A percentile compares a stretch with the other conserved stretches of the same genome.
phyloP scores from a whole-genome alignment of 2,329 filamentous ascomycete genomes.

The Simplicillium sp. region DNA sequence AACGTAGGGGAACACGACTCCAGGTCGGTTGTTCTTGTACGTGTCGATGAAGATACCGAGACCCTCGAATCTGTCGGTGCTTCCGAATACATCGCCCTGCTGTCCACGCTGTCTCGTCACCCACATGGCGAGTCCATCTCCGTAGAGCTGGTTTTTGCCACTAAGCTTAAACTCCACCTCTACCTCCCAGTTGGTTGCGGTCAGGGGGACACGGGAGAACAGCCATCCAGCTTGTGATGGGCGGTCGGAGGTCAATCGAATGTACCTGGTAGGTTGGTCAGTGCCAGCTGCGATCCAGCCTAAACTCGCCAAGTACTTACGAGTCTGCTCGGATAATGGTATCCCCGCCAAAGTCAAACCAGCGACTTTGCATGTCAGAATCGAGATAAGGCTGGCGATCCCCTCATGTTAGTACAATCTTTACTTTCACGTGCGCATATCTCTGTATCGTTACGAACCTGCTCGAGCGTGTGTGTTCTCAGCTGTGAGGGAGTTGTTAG shows the following conservation, averaged over 20 bases:
- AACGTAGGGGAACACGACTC: conserved; percentile 91
- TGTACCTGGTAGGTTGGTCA: conserved; percentile 50
- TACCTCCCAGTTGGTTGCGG: conserved; percentile 98
- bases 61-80: conserved; percentile 81
- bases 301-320: conserved; percentile 30
- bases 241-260: conserved; percentile 83
- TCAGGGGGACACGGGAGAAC: conserved; percentile 87
- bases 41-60: conserved; percentile 95
- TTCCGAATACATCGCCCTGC: conserved; percentile 78
- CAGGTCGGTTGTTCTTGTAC: conserved; percentile 98
- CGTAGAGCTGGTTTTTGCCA: conserved; percentile 81
- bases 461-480: conserved; percentile 73
- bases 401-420: conserved; percentile 11
- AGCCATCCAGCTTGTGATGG: conserved; percentile 89
- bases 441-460: conserved; percentile 46
- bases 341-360: conserved; percentile 98
- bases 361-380: conserved; percentile 94
- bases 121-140: conserved; percentile 97
- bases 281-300: background rate
- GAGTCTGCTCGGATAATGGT: conserved; percentile 69
- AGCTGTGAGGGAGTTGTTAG: conserved; percentile 43
- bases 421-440: conserved; percentile 9
- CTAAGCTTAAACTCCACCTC: conserved; percentile 93
- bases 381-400: conserved; percentile 77
- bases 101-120: conserved; percentile 85